Evolutionary conservation across 768 basidiomycete genomes (phyloP), one percentile per base, ranked within the genome.

Genomic region (Boletus vinaceobasis): DNA sequence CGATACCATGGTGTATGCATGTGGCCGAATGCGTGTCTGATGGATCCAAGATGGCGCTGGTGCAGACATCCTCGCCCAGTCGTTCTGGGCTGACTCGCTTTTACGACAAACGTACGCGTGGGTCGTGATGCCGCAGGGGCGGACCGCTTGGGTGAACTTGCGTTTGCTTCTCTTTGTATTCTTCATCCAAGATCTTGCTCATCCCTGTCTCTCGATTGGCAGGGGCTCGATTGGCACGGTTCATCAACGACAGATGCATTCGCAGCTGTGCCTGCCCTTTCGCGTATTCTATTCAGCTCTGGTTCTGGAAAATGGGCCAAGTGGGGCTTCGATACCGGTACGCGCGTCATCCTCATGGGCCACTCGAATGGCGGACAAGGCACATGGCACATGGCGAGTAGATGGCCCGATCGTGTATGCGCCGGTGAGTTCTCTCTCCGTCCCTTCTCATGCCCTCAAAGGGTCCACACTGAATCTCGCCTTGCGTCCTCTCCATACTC

Each of bases 291-390:
- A 5, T 59, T 71, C 7, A 50, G 52, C 5, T 67, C 66, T 15
- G 48, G 61, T 23, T 42, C 66, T 4, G 56, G 43, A 53, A 55
- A 55, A 31, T 81, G 80, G 81, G 61, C 68, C 51, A 37, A 63
- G 15, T 81, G 80, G 75, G 59, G 55, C 17, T 75, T 81, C 40
- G 56, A 63, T 31, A 14, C 61, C 0, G 59, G 74, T 29, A 75
- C 77, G 3, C 75, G 74, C 29, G 80, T 84, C 8, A 72, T 87
- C n/a, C 64, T 93, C n/a, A 74, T 93, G 33, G 93, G 94, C 0
- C 93, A 97, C 66, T 95, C 93, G 3, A 97, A 97, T 67, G 93
- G 93, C 29, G 93, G 93, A 13, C 94, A 95, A 69, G 93, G 93
- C 0, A 77, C 86, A 2, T 93, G 91, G 89, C 86, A 92, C 67